Evolutionary conservation across 1,284 basidiomycete species (phyloP).

Genomic region (Vanrija humicola): DNA sequence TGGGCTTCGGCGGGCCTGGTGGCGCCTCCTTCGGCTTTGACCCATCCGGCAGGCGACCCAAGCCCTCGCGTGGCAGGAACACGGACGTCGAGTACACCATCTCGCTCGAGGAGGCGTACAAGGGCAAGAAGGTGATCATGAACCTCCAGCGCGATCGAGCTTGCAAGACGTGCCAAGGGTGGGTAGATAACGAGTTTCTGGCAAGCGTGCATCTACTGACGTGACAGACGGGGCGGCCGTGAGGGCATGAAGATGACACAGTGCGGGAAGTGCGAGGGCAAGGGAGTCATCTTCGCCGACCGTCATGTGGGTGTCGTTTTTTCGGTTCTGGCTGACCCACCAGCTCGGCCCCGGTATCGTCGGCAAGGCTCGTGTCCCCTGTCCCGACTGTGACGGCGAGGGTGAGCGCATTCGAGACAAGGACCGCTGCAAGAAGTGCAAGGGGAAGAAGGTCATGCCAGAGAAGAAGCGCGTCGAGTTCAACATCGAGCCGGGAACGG

Average conservation of each 20-base stretch:
- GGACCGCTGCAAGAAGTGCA: slow-evolving; percentile 96
- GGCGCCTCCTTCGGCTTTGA: slow-evolving; percentile 35
- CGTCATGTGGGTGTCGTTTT: slow-evolving; percentile 34
- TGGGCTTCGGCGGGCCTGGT: slow-evolving; percentile 46
- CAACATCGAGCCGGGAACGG: slow-evolving; percentile 81
- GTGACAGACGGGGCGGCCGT: slow-evolving; percentile 13
- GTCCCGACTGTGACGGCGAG: slow-evolving; percentile 72
- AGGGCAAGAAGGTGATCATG: slow-evolving; percentile 84
- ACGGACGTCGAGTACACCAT: slow-evolving; percentile 77
- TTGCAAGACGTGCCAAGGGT: slow-evolving; percentile 79
- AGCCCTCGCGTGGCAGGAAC: slow-evolving; percentile 57
- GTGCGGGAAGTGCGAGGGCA: slow-evolving; percentile 79
- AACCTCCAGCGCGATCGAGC: slow-evolving; percentile 80
- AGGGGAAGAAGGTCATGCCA: slow-evolving; percentile 75
- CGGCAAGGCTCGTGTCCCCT: slow-evolving; percentile 55
- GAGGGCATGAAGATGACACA: slow-evolving; percentile 68
- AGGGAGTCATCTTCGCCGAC: slow-evolving; percentile 47
- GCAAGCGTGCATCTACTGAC: background rate
- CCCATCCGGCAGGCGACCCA: slow-evolving; percentile 41
- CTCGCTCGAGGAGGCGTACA: slow-evolving; percentile 87
- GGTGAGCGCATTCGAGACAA: slow-evolving; percentile 82
- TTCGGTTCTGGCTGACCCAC: background rate
- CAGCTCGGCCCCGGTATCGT: slow-evolving; percentile 49
- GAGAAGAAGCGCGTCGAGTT: slow-evolving; percentile 87
- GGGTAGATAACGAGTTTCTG: slow-evolving; percentile 11